phyloP scores from a whole-genome alignment of 2,329 filamentous ascomycete species.

The Diaporthe humulicola region DNA sequence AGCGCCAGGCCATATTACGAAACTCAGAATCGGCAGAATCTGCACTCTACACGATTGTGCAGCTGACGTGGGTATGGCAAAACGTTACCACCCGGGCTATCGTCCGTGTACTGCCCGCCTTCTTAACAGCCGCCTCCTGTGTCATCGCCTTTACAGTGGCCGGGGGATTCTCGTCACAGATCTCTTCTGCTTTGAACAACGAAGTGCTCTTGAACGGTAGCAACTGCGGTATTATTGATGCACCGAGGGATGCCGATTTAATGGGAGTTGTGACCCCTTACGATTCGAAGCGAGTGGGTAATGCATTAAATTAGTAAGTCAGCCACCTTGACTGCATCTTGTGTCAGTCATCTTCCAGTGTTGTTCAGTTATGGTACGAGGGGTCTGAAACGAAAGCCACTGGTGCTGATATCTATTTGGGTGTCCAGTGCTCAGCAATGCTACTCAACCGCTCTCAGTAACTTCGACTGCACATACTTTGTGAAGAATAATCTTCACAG shows the following conservation, averaged over 20 bases:
- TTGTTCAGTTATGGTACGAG: neutral
- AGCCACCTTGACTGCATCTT: neutral
- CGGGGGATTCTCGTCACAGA: constrained; percentile 26
- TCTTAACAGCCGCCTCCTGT: neutral
- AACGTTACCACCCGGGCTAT: neutral
- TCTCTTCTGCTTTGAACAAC: constrained; percentile 2
- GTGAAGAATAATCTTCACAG: neutral
- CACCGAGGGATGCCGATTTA: neutral
- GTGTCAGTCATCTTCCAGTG: neutral
- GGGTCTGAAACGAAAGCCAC: neutral
- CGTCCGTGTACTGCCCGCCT: neutral
- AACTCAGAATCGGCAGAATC: neutral
- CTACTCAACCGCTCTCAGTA: constrained; percentile 31
- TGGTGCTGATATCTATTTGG: neutral
- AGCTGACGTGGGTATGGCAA: constrained; percentile 13
- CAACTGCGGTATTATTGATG: neutral
- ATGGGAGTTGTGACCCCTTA: neutral
- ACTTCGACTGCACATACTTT: constrained; percentile 13
- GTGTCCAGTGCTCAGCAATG: constrained; percentile 29
- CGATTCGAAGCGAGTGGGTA: neutral
- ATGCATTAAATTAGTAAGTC: constrained; percentile 34
- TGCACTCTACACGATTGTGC: neutral
- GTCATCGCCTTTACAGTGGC: constrained; percentile 11
- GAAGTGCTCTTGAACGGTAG: constrained; percentile 36
- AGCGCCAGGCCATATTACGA: constrained; percentile 41